phyloP scores from a whole-genome alignment of 306 rosid species.

The Mimosa bimucronata region DNA sequence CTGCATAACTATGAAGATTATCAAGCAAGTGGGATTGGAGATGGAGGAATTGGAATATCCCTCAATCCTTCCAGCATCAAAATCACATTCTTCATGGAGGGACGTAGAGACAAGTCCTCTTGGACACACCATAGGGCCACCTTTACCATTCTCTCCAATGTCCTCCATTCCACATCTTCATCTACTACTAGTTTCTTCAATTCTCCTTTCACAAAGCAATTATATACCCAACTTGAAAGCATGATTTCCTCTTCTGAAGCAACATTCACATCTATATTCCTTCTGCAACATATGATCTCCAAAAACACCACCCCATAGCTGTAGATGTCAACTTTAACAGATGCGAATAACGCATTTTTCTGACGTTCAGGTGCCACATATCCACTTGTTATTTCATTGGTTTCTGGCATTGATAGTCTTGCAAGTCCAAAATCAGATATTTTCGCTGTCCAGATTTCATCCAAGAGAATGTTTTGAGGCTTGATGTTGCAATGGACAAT shows the following conservation, averaged over 20 bases:
- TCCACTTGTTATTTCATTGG: background rate
- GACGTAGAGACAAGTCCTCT: constrained; percentile 46
- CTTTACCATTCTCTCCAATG: constrained; percentile 43
- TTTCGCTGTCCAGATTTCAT: constrained; percentile 46
- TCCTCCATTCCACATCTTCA: constrained; percentile 28
- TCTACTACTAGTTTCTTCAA: constrained; percentile 29
- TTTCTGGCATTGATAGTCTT: constrained; percentile 26
- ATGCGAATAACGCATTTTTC: constrained; percentile 30
- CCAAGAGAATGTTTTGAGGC: constrained; percentile 48
- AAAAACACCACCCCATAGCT: constrained; percentile 43
- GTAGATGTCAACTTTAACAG: constrained; percentile 40
- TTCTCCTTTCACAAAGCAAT: constrained; percentile 33
- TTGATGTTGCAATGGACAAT: constrained; percentile 48
- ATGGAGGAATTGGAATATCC: background rate
- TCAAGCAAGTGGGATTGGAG: background rate
- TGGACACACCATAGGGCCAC: constrained; percentile 51
- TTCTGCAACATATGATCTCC: constrained; percentile 43
- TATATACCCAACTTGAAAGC: constrained; percentile 8
- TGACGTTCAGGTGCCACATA: constrained; percentile 51
- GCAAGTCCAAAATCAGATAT: constrained; percentile 44
- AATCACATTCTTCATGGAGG: constrained; percentile 50
- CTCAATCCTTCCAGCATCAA: constrained; percentile 46
- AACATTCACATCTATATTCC: constrained; percentile 32
- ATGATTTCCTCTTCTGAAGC: constrained; percentile 36
- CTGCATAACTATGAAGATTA: background rate